Conservation (phyloP, 2,329 filamentous ascomycete species). For the Dothideomycetes sp. region DNA sequence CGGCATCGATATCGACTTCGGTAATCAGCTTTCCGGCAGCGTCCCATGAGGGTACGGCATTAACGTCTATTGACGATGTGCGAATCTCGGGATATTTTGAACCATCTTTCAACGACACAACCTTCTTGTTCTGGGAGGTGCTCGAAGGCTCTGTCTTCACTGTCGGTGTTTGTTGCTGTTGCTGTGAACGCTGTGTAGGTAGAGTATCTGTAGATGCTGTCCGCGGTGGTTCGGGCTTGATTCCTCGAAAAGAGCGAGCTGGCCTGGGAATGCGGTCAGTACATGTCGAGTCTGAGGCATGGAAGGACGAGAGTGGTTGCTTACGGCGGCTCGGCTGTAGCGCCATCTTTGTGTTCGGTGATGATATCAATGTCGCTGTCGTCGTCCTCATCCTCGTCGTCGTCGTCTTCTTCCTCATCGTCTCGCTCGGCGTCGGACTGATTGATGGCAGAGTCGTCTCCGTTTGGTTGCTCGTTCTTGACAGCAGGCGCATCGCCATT, state of each 20-base stretch:
- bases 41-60: constrained; percentile 66
- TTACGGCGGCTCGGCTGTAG: constrained; percentile 30
- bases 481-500: constrained; percentile 14
- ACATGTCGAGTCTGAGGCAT: neutral
- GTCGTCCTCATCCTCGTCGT: constrained; percentile 31
- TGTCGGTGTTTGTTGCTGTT: constrained; percentile 28
- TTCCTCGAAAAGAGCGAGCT: constrained; percentile 17
- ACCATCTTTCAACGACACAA: constrained; percentile 29
- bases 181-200: constrained; percentile 26
- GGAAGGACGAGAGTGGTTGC: neutral
- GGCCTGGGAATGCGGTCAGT: constrained; percentile 10
- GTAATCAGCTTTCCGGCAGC: constrained; percentile 62
- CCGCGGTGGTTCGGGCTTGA: constrained; percentile 17
- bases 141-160: constrained; percentile 15
- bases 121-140: constrained; percentile 8
- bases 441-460: constrained; percentile 28
- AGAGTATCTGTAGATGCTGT: constrained; percentile 18
- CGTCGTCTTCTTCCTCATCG: constrained; percentile 38
- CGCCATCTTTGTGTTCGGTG: constrained; percentile 37
- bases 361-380: constrained; percentile 42
- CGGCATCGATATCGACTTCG: constrained; percentile 43
- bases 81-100: constrained; percentile 57
- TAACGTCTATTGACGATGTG: constrained; percentile 76
- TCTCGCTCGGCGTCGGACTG: constrained; percentile 33
- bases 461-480: constrained; percentile 17